phyloP scores from a whole-genome alignment of 352 stramenopile species.

The Bremia lactucae region DNA sequence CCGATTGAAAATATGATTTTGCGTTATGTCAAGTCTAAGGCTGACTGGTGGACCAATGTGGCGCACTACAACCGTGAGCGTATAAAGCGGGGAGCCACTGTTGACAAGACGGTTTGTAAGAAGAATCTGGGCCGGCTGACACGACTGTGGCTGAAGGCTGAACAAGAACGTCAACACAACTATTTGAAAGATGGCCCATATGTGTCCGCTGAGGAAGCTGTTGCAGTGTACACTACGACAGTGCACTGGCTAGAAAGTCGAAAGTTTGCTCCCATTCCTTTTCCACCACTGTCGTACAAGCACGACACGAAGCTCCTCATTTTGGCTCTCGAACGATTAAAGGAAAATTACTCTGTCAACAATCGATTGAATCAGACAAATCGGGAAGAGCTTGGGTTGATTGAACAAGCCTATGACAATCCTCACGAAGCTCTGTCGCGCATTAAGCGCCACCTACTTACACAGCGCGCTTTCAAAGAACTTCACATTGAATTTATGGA shows the following conservation, averaged over 20 bases:
- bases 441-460: conserved; percentile 99
- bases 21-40: conserved; percentile 99
- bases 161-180: conserved; percentile 99
- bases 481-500: conserved; percentile 99
- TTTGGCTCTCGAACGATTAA: conserved; percentile 96
- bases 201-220: conserved; percentile 97
- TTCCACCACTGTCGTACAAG: conserved; percentile 99
- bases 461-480: conserved; percentile 99
- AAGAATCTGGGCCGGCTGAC: conserved; percentile 99
- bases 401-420: conserved; percentile 99
- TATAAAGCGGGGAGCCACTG: conserved; percentile 98
- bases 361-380: conserved; percentile 96
- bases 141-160: conserved; percentile 98
- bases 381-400: conserved; percentile 97
- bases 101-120: conserved; percentile 99
- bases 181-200: conserved; percentile 99
- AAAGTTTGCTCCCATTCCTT: conserved; percentile 99
- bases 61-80: conserved; percentile 99
- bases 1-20: conserved; percentile 99
- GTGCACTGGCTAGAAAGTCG: conserved; percentile 99
- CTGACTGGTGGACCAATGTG: conserved; percentile 97
- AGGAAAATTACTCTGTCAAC: conserved; percentile 98
- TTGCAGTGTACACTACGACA: conserved; percentile 99
- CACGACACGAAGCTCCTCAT: conserved; percentile 99
- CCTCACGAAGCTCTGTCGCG: conserved; percentile 95